phyloP scores from a whole-genome alignment of 169 alveolate genomes.

The Cryptosporidium tyzzeri region DNA sequence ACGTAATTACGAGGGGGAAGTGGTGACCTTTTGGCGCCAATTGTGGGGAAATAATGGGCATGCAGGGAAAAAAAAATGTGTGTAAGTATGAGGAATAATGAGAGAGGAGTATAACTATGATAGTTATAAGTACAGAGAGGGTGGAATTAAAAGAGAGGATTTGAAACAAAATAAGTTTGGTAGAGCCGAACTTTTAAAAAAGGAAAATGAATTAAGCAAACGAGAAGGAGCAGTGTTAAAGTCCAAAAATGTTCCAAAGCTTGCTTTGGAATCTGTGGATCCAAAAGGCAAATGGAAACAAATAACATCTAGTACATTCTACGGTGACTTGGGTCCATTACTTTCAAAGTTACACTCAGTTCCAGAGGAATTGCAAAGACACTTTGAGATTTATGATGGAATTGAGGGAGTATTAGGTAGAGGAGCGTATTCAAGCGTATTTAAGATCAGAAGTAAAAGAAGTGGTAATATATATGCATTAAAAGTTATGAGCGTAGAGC shows the following conservation, averaged over 20 bases:
- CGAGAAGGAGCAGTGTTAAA: constrained; percentile 13
- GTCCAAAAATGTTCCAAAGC: constrained; percentile 5
- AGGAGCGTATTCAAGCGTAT: constrained; percentile 74
- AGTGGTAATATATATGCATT: constrained; percentile 69
- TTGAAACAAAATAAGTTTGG: background rate
- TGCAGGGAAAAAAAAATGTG: constrained; percentile 7
- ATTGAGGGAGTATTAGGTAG: constrained; percentile 66
- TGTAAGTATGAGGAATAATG: constrained; percentile 44
- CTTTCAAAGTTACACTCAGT: constrained; percentile 60
- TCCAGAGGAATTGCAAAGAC: constrained; percentile 60
- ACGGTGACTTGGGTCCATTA: constrained; percentile 70
- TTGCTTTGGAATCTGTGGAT: background rate
- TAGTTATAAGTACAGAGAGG: constrained; percentile 9
- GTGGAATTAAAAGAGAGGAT: background rate
- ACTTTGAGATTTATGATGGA: constrained; percentile 68
- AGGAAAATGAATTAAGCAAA: constrained; percentile 1
- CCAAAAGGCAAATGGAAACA: constrained; percentile 22
- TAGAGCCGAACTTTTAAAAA: background rate
- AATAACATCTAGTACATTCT: constrained; percentile 53
- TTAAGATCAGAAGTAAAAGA: constrained; percentile 59
- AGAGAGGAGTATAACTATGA: constrained; percentile 58
- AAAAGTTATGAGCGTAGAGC: constrained; percentile 74
- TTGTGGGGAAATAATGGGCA: constrained; percentile 62
- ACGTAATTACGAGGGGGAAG: constrained; percentile 15
- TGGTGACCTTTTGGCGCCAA: constrained; percentile 47